Percentiles rank a stretch among this genome's conserved stretches.
phyloP scores from a whole-genome alignment of 768 basidiomycete species.

The Suillus paluster region DNA sequence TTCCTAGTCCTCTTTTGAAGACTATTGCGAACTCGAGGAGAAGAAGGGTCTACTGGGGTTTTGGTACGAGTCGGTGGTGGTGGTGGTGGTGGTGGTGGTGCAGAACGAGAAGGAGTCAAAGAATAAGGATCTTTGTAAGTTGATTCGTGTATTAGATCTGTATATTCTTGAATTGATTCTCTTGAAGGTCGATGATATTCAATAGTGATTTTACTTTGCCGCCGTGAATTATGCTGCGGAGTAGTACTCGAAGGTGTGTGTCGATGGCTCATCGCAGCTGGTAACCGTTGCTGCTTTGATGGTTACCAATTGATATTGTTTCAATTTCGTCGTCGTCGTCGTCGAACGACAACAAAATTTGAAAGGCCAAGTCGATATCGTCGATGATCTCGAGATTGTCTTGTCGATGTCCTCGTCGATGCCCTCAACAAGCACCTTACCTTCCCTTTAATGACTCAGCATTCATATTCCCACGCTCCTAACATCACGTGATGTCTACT shows the following conservation, averaged over 20 bases:
- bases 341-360: not conserved
- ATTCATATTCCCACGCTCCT: not conserved
- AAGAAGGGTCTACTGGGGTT: conserved; percentile 34
- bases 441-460: not conserved
- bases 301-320: not conserved
- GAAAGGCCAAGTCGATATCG: not conserved
- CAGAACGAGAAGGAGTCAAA: conserved; percentile 44
- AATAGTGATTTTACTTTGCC: conserved; percentile 67
- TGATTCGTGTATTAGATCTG: conserved; percentile 55
- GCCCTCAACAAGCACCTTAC: not conserved
- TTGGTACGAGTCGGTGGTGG: conserved; percentile 37
- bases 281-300: conserved; percentile 9
- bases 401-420: not conserved
- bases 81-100: conserved; percentile 50
- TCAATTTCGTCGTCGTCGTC: not conserved
- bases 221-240: conserved; percentile 17
- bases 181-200: conserved; percentile 78
- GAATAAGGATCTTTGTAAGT: conserved; percentile 42
- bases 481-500: too few relatives aligned
- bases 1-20: conserved; percentile 66
- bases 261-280: conserved; percentile 8
- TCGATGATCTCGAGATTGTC: not conserved
- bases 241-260: conserved; percentile 28
- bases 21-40: conserved; percentile 50
- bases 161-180: conserved; percentile 78